Evolutionary conservation across 2,329 filamentous ascomycete genomes (phyloP), one percentile per base, ranked within the genome.

Genomic region (Dryadomyces quercus-mongolicae): DNA sequence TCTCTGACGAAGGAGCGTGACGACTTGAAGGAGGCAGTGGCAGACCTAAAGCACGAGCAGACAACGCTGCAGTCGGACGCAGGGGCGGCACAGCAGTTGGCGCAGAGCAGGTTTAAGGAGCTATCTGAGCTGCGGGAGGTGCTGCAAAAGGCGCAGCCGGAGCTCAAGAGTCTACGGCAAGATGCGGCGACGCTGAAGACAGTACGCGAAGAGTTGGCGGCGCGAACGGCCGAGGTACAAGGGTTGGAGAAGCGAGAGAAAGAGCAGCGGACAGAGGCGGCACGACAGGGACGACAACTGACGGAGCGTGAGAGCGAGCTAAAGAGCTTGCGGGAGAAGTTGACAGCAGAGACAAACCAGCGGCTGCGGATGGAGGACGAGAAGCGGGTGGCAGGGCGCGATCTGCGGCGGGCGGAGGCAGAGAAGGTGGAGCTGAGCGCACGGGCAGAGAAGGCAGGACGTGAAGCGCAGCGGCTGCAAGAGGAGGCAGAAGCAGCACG

Each of bases 51-150:
- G 16, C 36, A 16, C 36, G 36, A 85, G 66, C 80, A 84, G 0
- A 74, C 80, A 2, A 77, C 79, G 0, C 68, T 96, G 18, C 84
- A 95, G 63, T 88, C 85, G 0, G 92, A 98, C 64, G 76, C 97
- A 3, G 85, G 83, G 2, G 90, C 90, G 2, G 86, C 91, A 0
- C 84, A 96, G 65, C 83, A 94, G 67, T 77, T 97, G 13, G 89
- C 93, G 0, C 85, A 94, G 57, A 85, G 81, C 16, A 79, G 93
- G 34, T 97, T 90, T 73, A 95, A 90, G 67, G 91, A 97, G 56
- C 72, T 96, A 1, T 84, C 84, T 0, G 87, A 95, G 31, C 72
- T 95, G 48, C 80, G 85, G 20, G 86, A 92, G 57, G 75, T 91
- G 2, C 69, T 96, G 34, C 84, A 90, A 60, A 94, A 93, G 66